These are phyloP conservation scores for Huntiella omanensis DNA, from an alignment of 2,329 filamentous ascomycete species.

Conservation along the genomic window DNA sequence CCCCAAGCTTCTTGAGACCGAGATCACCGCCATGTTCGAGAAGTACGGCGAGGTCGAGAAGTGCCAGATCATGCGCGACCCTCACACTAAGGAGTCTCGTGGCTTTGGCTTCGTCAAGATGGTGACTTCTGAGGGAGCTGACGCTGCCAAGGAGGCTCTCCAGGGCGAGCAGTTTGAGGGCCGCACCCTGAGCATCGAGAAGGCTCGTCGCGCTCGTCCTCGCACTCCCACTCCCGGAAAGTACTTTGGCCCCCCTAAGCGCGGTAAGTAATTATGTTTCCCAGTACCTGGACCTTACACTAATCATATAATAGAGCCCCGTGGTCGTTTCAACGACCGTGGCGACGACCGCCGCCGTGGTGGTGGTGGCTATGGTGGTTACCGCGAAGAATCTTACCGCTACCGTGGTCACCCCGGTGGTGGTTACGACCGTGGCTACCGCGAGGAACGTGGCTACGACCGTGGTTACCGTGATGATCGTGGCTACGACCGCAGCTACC, in stretches of 20 bases:
- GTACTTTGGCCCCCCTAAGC: conserved; percentile 96
- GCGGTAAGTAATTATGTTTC: conserved; percentile 43
- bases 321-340: conserved; percentile 32
- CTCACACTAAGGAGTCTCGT: conserved; percentile 94
- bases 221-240: conserved; percentile 95
- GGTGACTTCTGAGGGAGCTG: conserved; percentile 83
- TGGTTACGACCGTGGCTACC: conserved; percentile 31
- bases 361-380: conserved; percentile 27
- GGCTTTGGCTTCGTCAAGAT: conserved; percentile 99
- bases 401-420: conserved; percentile 32
- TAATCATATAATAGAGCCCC: conserved; percentile 16
- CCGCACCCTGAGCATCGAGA: conserved; percentile 93
- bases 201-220: conserved; percentile 85
- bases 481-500: conserved; percentile 20
- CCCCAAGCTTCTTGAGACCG: conserved; percentile 71
- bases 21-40: conserved; percentile 88
- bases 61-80: conserved; percentile 98
- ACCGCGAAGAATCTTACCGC: conserved; percentile 39
- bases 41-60: conserved; percentile 98
- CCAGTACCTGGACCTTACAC: not conserved
- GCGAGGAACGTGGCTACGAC: conserved; percentile 27
- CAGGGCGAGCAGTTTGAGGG: conserved; percentile 93
- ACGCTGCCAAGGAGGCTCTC: conserved; percentile 88
- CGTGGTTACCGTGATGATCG: conserved; percentile 30
- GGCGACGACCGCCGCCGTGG: conserved; percentile 48